A percentile compares a stretch with the other conserved stretches of the same genome.
Evolutionary conservation across 495 filamentous ascomycete species (phyloP).

Genomic region (Hyaloscypha hepaticicola): DNA sequence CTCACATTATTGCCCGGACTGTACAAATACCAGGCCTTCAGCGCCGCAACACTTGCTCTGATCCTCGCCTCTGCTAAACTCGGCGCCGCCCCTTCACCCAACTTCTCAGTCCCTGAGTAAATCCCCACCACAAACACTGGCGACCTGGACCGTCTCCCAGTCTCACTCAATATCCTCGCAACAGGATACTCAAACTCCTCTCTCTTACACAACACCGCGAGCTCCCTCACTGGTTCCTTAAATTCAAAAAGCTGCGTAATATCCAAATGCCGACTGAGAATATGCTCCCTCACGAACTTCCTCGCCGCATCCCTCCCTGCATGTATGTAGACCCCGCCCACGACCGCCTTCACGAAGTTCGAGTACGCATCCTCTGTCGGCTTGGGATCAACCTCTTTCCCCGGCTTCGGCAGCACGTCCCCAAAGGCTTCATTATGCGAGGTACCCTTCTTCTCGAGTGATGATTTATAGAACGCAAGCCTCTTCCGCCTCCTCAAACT

Average conservation of each 20-base stretch:
- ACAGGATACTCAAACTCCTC: slow-evolving; percentile 89
- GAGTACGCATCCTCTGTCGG: slow-evolving; percentile 50
- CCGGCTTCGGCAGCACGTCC: slow-evolving; percentile 38
- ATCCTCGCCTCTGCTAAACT: slow-evolving; percentile 74
- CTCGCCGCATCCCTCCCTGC: slow-evolving; percentile 66
- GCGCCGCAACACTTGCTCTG: slow-evolving; percentile 74
- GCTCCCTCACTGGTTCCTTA: slow-evolving; percentile 74
- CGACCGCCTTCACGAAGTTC: slow-evolving; percentile 73
- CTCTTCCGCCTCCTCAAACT: slow-evolving; percentile 63
- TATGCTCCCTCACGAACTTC: slow-evolving; percentile 76
- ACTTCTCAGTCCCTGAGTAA: slow-evolving; percentile 80
- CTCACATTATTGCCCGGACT: slow-evolving; percentile 63
- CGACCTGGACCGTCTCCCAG: slow-evolving; percentile 73
- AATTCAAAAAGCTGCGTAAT: slow-evolving; percentile 78
- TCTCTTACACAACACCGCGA: slow-evolving; percentile 73
- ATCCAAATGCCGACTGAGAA: slow-evolving; percentile 77
- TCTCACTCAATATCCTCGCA: slow-evolving; percentile 83
- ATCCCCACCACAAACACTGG: slow-evolving; percentile 96
- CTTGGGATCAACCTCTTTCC: slow-evolving; percentile 27
- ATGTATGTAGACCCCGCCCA: slow-evolving; percentile 84
- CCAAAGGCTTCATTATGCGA: slow-evolving; percentile 84
- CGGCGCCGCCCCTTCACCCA: slow-evolving; percentile 79
- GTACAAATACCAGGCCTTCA: slow-evolving; percentile 97
- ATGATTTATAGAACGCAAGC: too few relatives aligned
- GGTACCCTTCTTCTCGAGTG: too few relatives aligned